phyloP scores from a whole-genome alignment of 495 filamentous ascomycete species.

The Neurospora sp. region DNA sequence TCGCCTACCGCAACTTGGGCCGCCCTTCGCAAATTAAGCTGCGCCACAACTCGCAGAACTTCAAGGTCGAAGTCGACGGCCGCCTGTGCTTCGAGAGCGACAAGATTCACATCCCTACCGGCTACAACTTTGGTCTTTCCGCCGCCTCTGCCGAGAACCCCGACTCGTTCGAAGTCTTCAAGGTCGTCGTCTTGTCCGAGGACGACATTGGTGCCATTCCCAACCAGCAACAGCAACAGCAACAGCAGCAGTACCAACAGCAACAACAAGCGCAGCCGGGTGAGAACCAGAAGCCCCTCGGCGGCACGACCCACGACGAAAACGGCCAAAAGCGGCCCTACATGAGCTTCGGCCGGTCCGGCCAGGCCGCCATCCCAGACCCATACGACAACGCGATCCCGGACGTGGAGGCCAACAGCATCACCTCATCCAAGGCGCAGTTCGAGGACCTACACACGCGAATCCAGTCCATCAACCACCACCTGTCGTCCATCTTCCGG shows the following conservation, averaged over 20 bases:
- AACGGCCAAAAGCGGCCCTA: slow-evolving; percentile 1
- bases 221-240: slow-evolving; percentile 25
- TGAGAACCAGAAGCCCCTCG: slow-evolving; percentile 2
- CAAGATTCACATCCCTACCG: slow-evolving; percentile 64
- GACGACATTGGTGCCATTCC: slow-evolving; percentile 8
- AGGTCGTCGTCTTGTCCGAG: slow-evolving; percentile 59
- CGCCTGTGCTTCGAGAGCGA: slow-evolving; percentile 74
- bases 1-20: slow-evolving; percentile 84
- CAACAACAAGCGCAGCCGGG: slow-evolving; percentile 9
- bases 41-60: slow-evolving; percentile 49
- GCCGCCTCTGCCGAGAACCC: slow-evolving; percentile 84
- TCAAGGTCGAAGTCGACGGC: slow-evolving; percentile 76
- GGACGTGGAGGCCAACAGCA: slow-evolving; percentile 36
- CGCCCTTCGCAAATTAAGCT: slow-evolving; percentile 68
- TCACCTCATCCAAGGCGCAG: slow-evolving; percentile 49
- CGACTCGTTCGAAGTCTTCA: slow-evolving; percentile 91
- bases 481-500: slow-evolving; percentile 57
- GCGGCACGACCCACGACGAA: neutral
- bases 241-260: slow-evolving; percentile 19
- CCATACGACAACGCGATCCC: slow-evolving; percentile 34
- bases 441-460: slow-evolving; percentile 76
- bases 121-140: slow-evolving; percentile 79
- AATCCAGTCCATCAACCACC: slow-evolving; percentile 64
- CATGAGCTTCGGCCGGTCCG: slow-evolving; percentile 14
- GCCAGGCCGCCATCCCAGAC: slow-evolving; percentile 19